A percentile compares a stretch with the other conserved stretches of the same genome.
Evolutionary conservation across 2,329 filamentous ascomycete species (phyloP).

Genomic region (Ilyonectria destructans): DNA sequence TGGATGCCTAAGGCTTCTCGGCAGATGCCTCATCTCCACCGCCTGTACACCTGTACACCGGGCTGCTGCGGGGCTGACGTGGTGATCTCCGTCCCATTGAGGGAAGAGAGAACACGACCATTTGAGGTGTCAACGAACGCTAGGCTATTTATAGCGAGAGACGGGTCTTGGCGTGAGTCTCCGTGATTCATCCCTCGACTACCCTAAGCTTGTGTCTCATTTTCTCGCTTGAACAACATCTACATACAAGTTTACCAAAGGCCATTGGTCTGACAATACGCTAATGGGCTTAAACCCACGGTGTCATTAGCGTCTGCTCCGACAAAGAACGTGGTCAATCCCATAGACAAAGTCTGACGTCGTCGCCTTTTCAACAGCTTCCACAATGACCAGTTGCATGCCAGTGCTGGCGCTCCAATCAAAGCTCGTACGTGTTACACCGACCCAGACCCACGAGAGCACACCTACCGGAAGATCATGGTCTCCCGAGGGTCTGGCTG

Average conservation of each 20-base stretch:
- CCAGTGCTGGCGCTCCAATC: neutral
- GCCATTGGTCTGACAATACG: neutral
- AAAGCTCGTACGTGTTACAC: neutral
- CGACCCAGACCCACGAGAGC: neutral
- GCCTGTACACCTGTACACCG: constrained; percentile 29
- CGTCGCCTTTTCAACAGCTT: neutral
- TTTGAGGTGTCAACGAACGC: neutral
- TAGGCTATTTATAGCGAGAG: constrained; percentile 13
- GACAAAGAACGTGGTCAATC: too few relatives aligned
- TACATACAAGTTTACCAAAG: neutral
- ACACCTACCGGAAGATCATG: neutral
- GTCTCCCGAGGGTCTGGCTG: neutral
- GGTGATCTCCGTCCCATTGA: constrained; percentile 35
- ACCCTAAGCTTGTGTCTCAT: neutral
- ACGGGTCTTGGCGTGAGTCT: constrained; percentile 18
- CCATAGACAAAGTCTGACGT: neutral
- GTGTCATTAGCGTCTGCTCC: too few relatives aligned
- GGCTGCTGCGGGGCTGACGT: constrained; percentile 41
- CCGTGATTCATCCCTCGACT: neutral
- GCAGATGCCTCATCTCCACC: constrained; percentile 41
- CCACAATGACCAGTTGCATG: neutral
- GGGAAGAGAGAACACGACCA: constrained; percentile 32
- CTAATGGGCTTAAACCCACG: too few relatives aligned
- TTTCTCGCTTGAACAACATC: neutral
- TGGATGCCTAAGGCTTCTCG: constrained; percentile 46